phyloP scores from a whole-genome alignment of 148 eudicot species.

The Diospyros lotus region DNA sequence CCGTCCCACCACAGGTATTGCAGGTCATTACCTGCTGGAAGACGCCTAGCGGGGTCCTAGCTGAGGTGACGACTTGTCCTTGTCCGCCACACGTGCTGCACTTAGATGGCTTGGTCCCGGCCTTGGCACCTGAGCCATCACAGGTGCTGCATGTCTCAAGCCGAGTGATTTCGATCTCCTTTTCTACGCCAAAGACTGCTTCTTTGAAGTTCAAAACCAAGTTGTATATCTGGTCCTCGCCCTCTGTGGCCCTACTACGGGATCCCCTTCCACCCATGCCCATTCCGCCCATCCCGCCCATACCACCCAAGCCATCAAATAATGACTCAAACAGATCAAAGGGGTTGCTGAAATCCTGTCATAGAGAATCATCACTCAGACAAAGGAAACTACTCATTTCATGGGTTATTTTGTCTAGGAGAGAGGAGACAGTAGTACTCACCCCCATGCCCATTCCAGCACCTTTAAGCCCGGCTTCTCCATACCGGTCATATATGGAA shows the following conservation, averaged over 20 bases:
- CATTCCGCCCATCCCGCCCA: constrained; percentile 68
- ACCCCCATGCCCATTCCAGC: constrained; percentile 87
- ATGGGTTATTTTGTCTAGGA: background rate
- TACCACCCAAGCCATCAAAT: constrained; percentile 73
- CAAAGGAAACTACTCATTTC: background rate
- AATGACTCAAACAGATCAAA: constrained; percentile 91
- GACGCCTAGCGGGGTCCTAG: constrained; percentile 89
- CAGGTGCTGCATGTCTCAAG: constrained; percentile 83
- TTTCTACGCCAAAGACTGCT: constrained; percentile 87
- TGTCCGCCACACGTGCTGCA: constrained; percentile 86
- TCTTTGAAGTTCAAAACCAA: constrained; percentile 82
- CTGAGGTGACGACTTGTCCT: constrained; percentile 86
- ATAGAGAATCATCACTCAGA: constrained; percentile 6
- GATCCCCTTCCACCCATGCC: constrained; percentile 83
- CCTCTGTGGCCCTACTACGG: constrained; percentile 68
- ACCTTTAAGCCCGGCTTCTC: constrained; percentile 98
- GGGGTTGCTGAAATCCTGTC: constrained; percentile 94
- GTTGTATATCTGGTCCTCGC: constrained; percentile 84
- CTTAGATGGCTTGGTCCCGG: constrained; percentile 65
- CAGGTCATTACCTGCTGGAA: constrained; percentile 93
- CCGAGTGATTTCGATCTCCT: constrained; percentile 74
- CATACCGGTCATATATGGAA: constrained; percentile 88
- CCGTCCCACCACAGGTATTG: constrained; percentile 71
- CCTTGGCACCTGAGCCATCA: constrained; percentile 90
- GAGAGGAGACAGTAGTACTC: constrained; percentile 22